These are phyloP conservation scores for Metahyphopichia silvanorum DNA, from an alignment of 805 yeast genomes.

Conservation along the genomic window DNA sequence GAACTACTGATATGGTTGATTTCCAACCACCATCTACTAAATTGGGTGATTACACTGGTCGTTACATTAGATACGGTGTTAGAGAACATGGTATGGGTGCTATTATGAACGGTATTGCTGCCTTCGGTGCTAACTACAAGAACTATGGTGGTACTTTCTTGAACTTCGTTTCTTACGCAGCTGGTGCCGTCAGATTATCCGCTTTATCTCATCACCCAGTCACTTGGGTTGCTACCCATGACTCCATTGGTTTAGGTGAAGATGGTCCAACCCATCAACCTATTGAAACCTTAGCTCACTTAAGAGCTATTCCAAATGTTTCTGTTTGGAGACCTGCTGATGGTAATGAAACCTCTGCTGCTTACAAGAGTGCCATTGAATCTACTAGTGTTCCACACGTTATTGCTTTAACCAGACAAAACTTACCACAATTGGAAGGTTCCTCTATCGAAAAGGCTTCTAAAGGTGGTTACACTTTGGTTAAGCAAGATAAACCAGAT, in stretches of 20 bases:
- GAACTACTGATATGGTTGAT: slow-evolving; percentile 78
- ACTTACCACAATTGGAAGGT: slow-evolving; percentile 90
- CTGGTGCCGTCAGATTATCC: slow-evolving; percentile 84
- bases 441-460: slow-evolving; percentile 87
- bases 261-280: slow-evolving; percentile 96
- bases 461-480: slow-evolving; percentile 89
- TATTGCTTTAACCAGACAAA: slow-evolving; percentile 80
- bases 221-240: slow-evolving; percentile 87
- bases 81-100: slow-evolving; percentile 99
- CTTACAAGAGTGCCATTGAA: slow-evolving; percentile 64
- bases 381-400: slow-evolving; percentile 66
- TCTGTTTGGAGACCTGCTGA: slow-evolving; percentile 93
- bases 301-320: slow-evolving; percentile 80
- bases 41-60: slow-evolving; percentile 84
- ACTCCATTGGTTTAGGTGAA: slow-evolving; percentile 88
- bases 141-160: slow-evolving; percentile 97
- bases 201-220: slow-evolving; percentile 82
- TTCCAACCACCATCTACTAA: slow-evolving; percentile 86
- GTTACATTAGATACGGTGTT: slow-evolving; percentile 96
- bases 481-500: slow-evolving; percentile 54
- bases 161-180: slow-evolving; percentile 82
- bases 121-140: slow-evolving; percentile 81
- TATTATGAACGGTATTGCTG: slow-evolving; percentile 94
- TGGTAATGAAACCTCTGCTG: slow-evolving; percentile 85
- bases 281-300: slow-evolving; percentile 82